Base-by-base conservation (phyloP, 108 stramenopile species). In the Phaeodactylum tricornutum region DNA sequence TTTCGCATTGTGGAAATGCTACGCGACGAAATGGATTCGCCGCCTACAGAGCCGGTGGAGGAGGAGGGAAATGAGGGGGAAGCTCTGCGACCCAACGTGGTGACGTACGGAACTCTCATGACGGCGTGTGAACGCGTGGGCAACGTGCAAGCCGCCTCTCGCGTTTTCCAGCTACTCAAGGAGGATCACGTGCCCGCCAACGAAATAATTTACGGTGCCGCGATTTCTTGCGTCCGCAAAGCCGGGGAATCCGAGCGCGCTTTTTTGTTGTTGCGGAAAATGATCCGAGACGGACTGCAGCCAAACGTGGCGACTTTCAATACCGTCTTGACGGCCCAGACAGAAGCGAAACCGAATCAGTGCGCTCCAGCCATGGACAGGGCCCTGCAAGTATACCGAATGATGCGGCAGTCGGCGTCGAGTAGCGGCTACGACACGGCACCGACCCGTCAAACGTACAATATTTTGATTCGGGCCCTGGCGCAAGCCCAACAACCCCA, bases 131-230 rank as follows among this genome's bases (percentile, higher is more conserved):
- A 87, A 50, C 70, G 86, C 14, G 71, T 68, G 20, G 86, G 77
- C 33, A 48, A 61, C 54, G 29, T 76, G 14, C 71, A 81, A 24
- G 61, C 65, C 27, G 77, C 69, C 9, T 74, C 69, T 41, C 72
- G 53, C 39, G 84, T 79, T 1, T 80, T 86, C 43, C 64, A 69
- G 9, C 56, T 69, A 62, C 59, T 86, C 46, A 77, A 70, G 41
- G 76, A 78, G 24, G 55, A 59, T 17, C 57, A 24, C 8, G 55
- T 81, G 17, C 40, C 37, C 12, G 61, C 72, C 33, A 83, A 87
- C 39, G 80, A 87, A 64, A 78, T 87, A 20, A 74, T 87, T 30
- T 87, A 79, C 49, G 86, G 86, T 25, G 86, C 86, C 12, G 86
- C 81, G 37, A 83, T 87, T 31, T 76, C 74, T 40, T 83, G 81